Conservation (phyloP, 805 yeast genomes). For the Ogataea parapolymorpha region DNA sequence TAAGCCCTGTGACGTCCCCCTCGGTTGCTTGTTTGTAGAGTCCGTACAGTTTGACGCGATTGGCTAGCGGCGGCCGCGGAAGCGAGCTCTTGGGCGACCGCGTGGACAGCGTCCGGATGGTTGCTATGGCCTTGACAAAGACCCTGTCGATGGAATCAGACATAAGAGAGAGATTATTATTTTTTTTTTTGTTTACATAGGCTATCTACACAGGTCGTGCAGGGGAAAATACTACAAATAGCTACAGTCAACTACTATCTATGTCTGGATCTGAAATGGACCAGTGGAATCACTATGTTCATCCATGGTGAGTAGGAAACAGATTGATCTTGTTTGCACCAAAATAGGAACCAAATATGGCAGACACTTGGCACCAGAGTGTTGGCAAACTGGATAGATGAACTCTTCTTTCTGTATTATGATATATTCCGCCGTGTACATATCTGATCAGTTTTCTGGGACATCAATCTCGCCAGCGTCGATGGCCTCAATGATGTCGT, state of each 20-base stretch:
- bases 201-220: constrained; percentile 7
- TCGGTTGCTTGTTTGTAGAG: constrained; percentile 87
- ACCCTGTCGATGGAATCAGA: constrained; percentile 68
- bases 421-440: constrained; percentile 25
- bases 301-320: constrained; percentile 69
- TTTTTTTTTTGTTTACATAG: constrained; percentile 10
- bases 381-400: constrained; percentile 65
- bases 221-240: not conserved
- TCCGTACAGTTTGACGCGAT: constrained; percentile 68
- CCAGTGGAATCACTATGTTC: constrained; percentile 47
- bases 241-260: constrained; percentile 16
- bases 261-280: constrained; percentile 66
- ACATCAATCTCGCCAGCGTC: constrained; percentile 96
- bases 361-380: constrained; percentile 76
- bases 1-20: constrained; percentile 70
- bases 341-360: constrained; percentile 82
- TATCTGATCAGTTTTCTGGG: constrained; percentile 63
- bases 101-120: constrained; percentile 69
- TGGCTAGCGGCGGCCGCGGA: constrained; percentile 75
- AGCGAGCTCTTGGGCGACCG: constrained; percentile 58
- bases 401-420: constrained; percentile 22
- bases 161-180: constrained; percentile 28
- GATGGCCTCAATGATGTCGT: constrained; percentile 97
- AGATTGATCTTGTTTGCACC: constrained; percentile 76
- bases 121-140: constrained; percentile 77